These are phyloP conservation scores for Epichloe baconii DNA, from an alignment of 2,329 filamentous ascomycete species.

Conservation along the genomic window DNA sequence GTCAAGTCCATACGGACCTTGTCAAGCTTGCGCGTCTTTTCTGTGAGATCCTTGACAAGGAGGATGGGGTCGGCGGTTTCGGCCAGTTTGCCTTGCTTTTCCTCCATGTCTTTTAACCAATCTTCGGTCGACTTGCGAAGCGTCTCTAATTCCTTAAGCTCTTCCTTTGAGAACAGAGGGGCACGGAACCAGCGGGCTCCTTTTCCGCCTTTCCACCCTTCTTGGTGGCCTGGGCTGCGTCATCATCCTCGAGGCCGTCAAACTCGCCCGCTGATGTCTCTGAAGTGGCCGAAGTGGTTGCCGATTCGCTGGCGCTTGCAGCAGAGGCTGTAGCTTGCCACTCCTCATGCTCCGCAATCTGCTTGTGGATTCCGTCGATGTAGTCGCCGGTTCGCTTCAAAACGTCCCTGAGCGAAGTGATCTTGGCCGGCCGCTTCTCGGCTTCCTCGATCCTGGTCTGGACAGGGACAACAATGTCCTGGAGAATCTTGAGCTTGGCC, in stretches of 20 bases:
- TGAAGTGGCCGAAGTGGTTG: constrained; percentile 34
- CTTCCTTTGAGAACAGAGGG: constrained; percentile 60
- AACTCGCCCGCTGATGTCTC: constrained; percentile 43
- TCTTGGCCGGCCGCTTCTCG: constrained; percentile 53
- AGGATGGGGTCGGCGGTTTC: constrained; percentile 63
- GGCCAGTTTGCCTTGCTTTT: constrained; percentile 56
- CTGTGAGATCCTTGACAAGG: constrained; percentile 56
- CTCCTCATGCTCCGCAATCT: constrained; percentile 55
- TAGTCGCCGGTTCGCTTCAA: constrained; percentile 61
- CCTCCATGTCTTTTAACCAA: constrained; percentile 65
- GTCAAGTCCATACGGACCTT: constrained; percentile 57
- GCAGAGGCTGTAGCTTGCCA: constrained; percentile 36
- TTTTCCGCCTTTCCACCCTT: constrained; percentile 31
- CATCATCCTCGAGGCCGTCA: constrained; percentile 68
- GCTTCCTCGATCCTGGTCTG: constrained; percentile 63
- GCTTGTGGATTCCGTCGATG: constrained; percentile 52
- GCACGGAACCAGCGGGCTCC: constrained; percentile 36
- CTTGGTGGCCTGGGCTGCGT: constrained; percentile 22
- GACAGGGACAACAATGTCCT: constrained; percentile 65
- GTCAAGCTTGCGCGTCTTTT: constrained; percentile 57
- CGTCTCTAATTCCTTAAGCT: constrained; percentile 53
- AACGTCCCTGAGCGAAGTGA: constrained; percentile 55
- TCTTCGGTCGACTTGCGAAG: constrained; percentile 47
- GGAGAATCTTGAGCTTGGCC: constrained; percentile 61
- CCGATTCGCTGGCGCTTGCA: constrained; percentile 26